Evolutionary conservation across 345 rosid species (phyloP), one percentile per base, ranked within the genome.

Genomic region (Citrus australasica): DNA sequence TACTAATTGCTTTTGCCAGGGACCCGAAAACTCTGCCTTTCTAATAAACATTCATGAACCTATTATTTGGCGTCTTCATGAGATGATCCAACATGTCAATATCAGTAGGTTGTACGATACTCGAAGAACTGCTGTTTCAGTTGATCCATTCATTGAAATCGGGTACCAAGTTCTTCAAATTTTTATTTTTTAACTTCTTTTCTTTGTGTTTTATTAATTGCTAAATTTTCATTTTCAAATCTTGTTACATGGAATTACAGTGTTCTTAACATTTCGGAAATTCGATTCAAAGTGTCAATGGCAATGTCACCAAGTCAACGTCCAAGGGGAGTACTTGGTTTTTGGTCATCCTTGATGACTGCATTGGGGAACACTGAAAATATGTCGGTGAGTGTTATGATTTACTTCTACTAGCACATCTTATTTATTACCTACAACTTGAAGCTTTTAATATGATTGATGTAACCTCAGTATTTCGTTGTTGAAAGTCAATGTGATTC

Each of bases 331-430:
- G 98, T 94, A 35, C 98, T 94, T 84, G 99, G 99, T 69, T 96
- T 96, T 82, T 94, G 99, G 98, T 90, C 92, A 79, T 94, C 99
- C 78, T 82, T 93, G 85, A 96, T 96, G 99, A 96, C 98, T 85
- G 97, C 99, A 71, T 85, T 96, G 78, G 99, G 99, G 60, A 96
- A 94, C 87, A 94, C 98, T 16, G 98, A 96, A 87, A 96, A 91
- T 79, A 94, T 96, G 99, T 91, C 94, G 24, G 99, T 96, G 81
- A 89, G 97, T 89, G 38, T 59, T 78, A 16, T 16, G 22, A 63
- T 63, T 63, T 63, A 28, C 38, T 28, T 30, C 9, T 63, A 63
- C 3, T 63, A 63, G 16, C 14, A 25, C 66, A 3, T 27, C 66
- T 8, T 62, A 25, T 24, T 62, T 9, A 3, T 9, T 1, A 17